Percentiles rank a stretch among this genome's conserved stretches.
Evolutionary conservation across 2,329 filamentous ascomycete genomes (phyloP).

Genomic region (Ampelomyces quisqualis): DNA sequence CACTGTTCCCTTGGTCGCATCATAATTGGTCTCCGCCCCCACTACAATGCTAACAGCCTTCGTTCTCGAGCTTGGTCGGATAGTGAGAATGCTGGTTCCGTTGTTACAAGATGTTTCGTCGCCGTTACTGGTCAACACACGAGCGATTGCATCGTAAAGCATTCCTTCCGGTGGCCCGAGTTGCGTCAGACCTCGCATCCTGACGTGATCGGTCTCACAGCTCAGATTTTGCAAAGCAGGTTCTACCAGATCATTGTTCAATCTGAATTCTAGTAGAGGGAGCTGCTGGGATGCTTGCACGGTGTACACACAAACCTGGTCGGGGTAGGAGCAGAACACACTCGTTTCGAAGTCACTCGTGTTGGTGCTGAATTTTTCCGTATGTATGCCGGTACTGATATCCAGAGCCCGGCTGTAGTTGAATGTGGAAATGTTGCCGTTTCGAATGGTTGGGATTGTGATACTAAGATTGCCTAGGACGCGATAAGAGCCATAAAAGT

Average conservation of each 20-base stretch:
- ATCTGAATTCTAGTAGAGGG: constrained; percentile 45
- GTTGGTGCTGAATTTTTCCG: constrained; percentile 32
- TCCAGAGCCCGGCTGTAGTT: constrained; percentile 50
- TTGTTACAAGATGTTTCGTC: constrained; percentile 15
- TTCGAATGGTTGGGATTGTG: constrained; percentile 32
- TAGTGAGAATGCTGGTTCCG: constrained; percentile 2
- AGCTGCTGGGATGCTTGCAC: constrained; percentile 38
- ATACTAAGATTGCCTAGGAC: constrained; percentile 53
- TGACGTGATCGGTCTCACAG: constrained; percentile 40
- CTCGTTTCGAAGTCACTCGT: constrained; percentile 37
- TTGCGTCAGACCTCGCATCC: constrained; percentile 40
- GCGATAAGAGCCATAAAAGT: constrained; percentile 50
- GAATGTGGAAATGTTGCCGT: constrained; percentile 2
- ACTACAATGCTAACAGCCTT: constrained; percentile 46
- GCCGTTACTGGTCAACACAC: constrained; percentile 21
- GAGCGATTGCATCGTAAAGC: constrained; percentile 47
- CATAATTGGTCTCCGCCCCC: constrained; percentile 52
- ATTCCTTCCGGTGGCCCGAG: constrained; percentile 48
- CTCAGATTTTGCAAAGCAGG: constrained; percentile 28
- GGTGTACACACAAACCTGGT: constrained; percentile 46
- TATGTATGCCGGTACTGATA: constrained; percentile 47
- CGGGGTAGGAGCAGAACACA: constrained; percentile 50
- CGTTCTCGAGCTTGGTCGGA: constrained; percentile 13
- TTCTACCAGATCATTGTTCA: constrained; percentile 48
- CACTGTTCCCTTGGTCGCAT: constrained; percentile 52